Conservation (phyloP, 768 basidiomycete genomes). For the Hemileccinum rubropunctum region DNA sequence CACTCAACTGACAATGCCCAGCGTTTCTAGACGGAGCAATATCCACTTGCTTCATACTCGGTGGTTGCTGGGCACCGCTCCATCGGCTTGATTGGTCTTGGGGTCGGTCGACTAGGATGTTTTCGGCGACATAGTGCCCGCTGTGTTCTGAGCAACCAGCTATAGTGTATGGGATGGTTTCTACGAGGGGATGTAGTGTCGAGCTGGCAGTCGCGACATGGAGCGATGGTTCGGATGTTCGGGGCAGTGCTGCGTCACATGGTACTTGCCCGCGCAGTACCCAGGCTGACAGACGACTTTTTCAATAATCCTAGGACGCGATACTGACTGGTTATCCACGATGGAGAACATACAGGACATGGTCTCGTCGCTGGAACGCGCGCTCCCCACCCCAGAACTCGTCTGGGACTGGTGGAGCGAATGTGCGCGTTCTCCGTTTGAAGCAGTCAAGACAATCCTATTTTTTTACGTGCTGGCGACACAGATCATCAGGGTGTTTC, state of each 20-base stretch:
- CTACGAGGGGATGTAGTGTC: constrained; percentile 7
- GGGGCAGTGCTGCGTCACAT: too few relatives aligned
- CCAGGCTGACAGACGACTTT: too few relatives aligned
- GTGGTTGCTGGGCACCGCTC: constrained; percentile 64
- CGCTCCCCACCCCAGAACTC: neutral
- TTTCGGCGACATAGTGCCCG: constrained; percentile 64
- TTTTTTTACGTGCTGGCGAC: constrained; percentile 33
- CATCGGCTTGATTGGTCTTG: constrained; percentile 68
- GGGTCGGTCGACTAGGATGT: constrained; percentile 64
- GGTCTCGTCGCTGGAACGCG: constrained; percentile 9
- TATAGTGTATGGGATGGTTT: constrained; percentile 49
- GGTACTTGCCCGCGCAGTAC: too few relatives aligned
- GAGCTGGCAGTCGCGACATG: too few relatives aligned
- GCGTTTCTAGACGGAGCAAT: constrained; percentile 56
- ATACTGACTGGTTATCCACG: too few relatives aligned
- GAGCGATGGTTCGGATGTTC: too few relatives aligned
- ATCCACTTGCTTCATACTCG: constrained; percentile 69
- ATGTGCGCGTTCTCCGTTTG: constrained; percentile 19
- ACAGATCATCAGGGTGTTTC: constrained; percentile 25
- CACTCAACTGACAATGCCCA: constrained; percentile 65
- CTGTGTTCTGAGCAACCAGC: constrained; percentile 68
- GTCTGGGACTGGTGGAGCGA: constrained; percentile 16
- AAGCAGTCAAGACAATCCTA: constrained; percentile 32
- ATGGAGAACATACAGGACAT: neutral
- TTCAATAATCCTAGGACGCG: neutral